Evolutionary conservation across 73 alveolate genomes (phyloP).

Genomic region (Loxodes magnus): DNA sequence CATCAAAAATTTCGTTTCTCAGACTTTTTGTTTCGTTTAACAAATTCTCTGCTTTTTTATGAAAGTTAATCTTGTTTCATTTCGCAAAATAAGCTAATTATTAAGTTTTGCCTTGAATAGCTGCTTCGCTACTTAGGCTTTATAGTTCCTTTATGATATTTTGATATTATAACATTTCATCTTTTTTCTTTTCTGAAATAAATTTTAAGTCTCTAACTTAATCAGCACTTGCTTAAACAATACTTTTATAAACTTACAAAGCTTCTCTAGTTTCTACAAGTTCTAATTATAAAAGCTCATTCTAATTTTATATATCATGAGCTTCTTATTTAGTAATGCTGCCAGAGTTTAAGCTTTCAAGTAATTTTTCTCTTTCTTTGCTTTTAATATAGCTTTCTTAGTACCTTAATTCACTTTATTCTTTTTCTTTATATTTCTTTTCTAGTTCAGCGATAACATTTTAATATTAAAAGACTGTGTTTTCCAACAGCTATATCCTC

Average conservation of each 20-base stretch:
- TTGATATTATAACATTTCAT: constrained; percentile 66
- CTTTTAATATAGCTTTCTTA: constrained; percentile 19
- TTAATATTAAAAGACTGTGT: constrained; percentile 21
- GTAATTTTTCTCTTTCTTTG: constrained; percentile 11
- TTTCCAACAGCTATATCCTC: constrained; percentile 11
- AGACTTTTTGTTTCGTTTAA: constrained; percentile 55
- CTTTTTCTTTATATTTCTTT: constrained; percentile 19
- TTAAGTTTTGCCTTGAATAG: constrained; percentile 72
- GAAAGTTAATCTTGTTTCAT: constrained; percentile 86
- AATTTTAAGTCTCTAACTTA: constrained; percentile 59
- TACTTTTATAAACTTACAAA: constrained; percentile 36
- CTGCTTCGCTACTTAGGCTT: constrained; percentile 52
- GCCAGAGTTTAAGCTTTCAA: constrained; percentile 10
- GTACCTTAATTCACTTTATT: constrained; percentile 28
- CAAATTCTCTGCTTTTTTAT: constrained; percentile 62
- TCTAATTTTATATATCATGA: constrained; percentile 14
- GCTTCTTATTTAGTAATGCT: constrained; percentile 34
- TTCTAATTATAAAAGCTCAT: constrained; percentile 29
- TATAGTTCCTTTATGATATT: constrained; percentile 73
- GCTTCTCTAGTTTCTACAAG: constrained; percentile 49
- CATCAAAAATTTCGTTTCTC: constrained; percentile 47
- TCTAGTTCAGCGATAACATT: constrained; percentile 14
- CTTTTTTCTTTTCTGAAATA: constrained; percentile 60
- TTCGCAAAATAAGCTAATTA: constrained; percentile 69
- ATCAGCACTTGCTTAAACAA: constrained; percentile 36